Percentiles rank a stretch among this genome's conserved stretches.
phyloP scores from a whole-genome alignment of 2,329 filamentous ascomycete genomes.

The Cladosporium austrohemisphaericum region DNA sequence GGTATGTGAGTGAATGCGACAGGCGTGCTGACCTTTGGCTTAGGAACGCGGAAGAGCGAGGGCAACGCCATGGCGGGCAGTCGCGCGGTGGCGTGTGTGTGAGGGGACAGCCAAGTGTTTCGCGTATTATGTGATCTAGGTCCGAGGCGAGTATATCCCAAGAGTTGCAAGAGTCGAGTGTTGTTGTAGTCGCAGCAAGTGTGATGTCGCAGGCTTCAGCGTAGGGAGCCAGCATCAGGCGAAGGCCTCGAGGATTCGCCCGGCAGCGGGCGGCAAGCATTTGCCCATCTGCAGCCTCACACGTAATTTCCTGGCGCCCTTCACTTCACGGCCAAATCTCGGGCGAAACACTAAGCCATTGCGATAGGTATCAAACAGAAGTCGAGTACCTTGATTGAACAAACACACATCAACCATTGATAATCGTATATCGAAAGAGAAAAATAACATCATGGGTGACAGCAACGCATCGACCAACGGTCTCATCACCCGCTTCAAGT shows the following conservation, averaged over 20 bases:
- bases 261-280: constrained; percentile 6
- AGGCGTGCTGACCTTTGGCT: constrained; percentile 13
- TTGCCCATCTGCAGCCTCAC: neutral
- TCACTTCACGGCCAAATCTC: too few relatives aligned
- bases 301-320: neutral
- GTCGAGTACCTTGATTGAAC: neutral
- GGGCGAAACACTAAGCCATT: neutral
- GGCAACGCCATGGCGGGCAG: constrained; percentile 17
- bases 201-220: neutral
- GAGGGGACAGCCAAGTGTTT: neutral
- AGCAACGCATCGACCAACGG: constrained; percentile 17
- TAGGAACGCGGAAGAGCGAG: constrained; percentile 20
- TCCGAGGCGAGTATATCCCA: neutral
- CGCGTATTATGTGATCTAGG: neutral
- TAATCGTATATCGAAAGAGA: neutral
- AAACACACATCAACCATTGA: neutral
- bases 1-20: constrained; percentile 3
- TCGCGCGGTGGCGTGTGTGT: constrained; percentile 5
- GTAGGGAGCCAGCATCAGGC: neutral
- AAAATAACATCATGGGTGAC: neutral
- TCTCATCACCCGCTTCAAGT: constrained; percentile 33
- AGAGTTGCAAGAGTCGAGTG: neutral
- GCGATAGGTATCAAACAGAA: neutral
- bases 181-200: neutral
- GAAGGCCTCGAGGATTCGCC: neutral